These are phyloP conservation scores for Penicillium psychrofluorescens DNA, from an alignment of 495 filamentous ascomycete species.

Conservation along the genomic window DNA sequence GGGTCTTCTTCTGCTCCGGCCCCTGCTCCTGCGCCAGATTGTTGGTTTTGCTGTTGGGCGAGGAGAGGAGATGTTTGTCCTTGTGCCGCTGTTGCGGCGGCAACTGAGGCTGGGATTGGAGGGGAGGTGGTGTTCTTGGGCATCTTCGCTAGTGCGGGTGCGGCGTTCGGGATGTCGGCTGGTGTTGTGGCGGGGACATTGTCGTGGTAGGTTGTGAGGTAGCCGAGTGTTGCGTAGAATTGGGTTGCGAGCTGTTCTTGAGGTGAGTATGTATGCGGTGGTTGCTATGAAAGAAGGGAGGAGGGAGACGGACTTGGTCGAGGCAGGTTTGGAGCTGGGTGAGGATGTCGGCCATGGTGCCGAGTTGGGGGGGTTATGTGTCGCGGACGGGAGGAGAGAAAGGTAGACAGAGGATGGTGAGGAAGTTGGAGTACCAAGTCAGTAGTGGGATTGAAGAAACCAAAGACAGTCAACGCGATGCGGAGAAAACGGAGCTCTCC, in stretches of 20 bases:
- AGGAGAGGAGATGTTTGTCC: constrained; percentile 24
- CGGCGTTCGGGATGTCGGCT: constrained; percentile 49
- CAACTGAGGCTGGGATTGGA: constrained; percentile 31
- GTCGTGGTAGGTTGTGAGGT: constrained; percentile 75
- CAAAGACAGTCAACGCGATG: constrained; percentile 2
- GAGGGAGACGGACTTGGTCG: constrained; percentile 58
- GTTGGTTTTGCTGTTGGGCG: constrained; percentile 8
- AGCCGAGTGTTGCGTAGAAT: constrained; percentile 81
- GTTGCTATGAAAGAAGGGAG: constrained; percentile 1
- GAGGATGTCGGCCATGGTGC: constrained; percentile 76
- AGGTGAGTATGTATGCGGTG: constrained; percentile 1
- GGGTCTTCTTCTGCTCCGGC: constrained; percentile 16
- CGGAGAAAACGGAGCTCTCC: constrained; percentile 17
- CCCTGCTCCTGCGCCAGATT: constrained; percentile 10
- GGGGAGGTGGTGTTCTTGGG: constrained; percentile 34
- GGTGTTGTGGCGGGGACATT: constrained; percentile 56
- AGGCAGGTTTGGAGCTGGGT: constrained; percentile 94
- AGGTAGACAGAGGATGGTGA: not conserved
- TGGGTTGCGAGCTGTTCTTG: constrained; percentile 67
- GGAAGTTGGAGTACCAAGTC: constrained; percentile 1
- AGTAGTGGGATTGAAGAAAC: constrained; percentile 7
- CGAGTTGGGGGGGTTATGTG: constrained; percentile 1
- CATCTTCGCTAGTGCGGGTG: constrained; percentile 33
- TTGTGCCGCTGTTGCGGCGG: constrained; percentile 13
- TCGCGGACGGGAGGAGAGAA: not conserved